Base-by-base conservation (phyloP, 1,284 basidiomycete genomes). In the Ustilago loliicola region DNA sequence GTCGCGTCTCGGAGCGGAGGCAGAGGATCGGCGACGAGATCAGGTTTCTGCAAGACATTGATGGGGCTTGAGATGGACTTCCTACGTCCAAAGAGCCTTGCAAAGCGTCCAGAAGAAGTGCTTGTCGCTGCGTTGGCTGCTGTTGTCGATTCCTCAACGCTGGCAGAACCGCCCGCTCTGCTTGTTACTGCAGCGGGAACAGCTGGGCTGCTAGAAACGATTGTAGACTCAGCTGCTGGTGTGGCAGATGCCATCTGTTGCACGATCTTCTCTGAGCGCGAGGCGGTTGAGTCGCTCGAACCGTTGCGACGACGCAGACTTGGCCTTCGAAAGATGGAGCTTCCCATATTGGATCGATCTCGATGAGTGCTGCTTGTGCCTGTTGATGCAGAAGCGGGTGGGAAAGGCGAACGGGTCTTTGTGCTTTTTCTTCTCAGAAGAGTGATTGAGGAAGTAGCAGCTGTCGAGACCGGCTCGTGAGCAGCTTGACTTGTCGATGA, bases 341-440 rank as follows among this genome's bases (percentile, higher is more conserved):
- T 75, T 48, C 63, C 67, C 55, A 66, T 60, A 32, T 30, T 66
- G 56, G 72, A 59, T 30, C 29, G 62, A 57, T 70, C 71, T 21
- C 71, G 55, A 19, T 57, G 62, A 0, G 52, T 45, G 55, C 58
- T 68, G 63, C 70, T 77, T 5, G 70, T 63, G 9, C 74, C 70
- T 13, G 74, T 77, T 4, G 74, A 77, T 2, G 70, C n/a, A 13
- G 74, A 54, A 15, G 74, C 69, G 5, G 74, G 74, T 11, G 74
- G 74, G 21, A 64, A 72, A 25, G 59, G 55, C 6, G 61, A 69
- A 30, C 53, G 45, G 1, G 53, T 15, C 11, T 67, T 67, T 6
- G 55, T 67, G n/a, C 60, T 64, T 25, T 47, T 69, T 27, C 67
- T 54, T 40, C 56, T 60, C 19, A 60, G 53, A 23, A 62, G 58